phyloP scores from a whole-genome alignment of 768 basidiomycete genomes.

The Suillus ampliporus region DNA sequence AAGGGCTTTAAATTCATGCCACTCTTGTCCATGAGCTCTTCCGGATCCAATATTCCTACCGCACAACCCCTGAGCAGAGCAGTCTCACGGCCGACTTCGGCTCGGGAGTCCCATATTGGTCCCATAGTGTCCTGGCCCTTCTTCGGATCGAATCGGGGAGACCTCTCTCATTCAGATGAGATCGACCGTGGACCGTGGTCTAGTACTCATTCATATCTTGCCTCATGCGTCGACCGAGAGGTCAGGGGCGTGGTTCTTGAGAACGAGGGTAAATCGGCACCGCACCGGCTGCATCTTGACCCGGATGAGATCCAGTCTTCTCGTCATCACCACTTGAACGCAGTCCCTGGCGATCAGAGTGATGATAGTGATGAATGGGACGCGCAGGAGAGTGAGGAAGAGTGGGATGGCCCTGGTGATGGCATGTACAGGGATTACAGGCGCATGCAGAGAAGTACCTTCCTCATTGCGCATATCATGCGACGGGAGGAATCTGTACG shows the following conservation, averaged over 20 bases:
- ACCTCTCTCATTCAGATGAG: conserved; percentile 68
- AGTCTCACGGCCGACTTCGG: conserved; percentile 23
- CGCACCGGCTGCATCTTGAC: conserved; percentile 80
- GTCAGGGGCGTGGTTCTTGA: conserved; percentile 74
- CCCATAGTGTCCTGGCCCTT: conserved; percentile 92
- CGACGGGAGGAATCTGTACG: conserved; percentile 66
- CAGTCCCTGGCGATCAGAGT: conserved; percentile 73
- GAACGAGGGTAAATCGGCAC: conserved; percentile 77
- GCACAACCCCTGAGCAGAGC: not conserved
- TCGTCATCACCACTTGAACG: conserved; percentile 68
- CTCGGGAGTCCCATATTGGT: conserved; percentile 60
- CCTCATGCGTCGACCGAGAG: conserved; percentile 74
- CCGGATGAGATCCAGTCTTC: conserved; percentile 77
- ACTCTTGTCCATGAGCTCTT: conserved; percentile 15
- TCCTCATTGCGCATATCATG: conserved; percentile 72
- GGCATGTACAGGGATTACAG: conserved; percentile 84
- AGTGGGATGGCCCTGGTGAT: conserved; percentile 73
- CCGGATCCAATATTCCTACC: conserved; percentile 12
- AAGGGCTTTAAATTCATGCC: conserved; percentile 28
- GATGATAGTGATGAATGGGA: conserved; percentile 84
- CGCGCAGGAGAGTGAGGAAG: conserved; percentile 78
- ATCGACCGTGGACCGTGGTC: conserved; percentile 84
- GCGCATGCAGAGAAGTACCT: conserved; percentile 79
- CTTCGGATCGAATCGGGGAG: conserved; percentile 84
- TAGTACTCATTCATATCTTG: conserved; percentile 61